Evolutionary conservation across 305 asterid genomes (phyloP).

Genomic region (Ilex paraguariensis): DNA sequence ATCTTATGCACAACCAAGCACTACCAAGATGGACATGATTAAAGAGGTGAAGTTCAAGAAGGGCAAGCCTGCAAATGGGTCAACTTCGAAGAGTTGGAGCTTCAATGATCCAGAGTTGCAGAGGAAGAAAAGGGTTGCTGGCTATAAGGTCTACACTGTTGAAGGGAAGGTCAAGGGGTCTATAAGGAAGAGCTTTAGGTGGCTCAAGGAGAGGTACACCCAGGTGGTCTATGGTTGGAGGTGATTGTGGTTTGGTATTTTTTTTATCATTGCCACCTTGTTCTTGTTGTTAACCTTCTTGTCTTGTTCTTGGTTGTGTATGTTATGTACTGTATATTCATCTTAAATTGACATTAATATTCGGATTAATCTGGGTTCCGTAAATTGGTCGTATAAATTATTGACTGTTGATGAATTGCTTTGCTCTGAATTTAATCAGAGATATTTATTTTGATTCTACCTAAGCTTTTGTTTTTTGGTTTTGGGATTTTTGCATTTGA

Average conservation of each 20-base stretch:
- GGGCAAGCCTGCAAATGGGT: constrained; percentile 48
- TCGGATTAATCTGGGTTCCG: no score
- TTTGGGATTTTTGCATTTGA: no score
- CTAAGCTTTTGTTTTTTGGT: no score
- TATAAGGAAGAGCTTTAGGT: constrained; percentile 61
- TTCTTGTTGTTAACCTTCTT: constrained; percentile 12
- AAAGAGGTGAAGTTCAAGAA: constrained; percentile 49
- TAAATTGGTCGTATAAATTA: no score
- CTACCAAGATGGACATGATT: constrained; percentile 29
- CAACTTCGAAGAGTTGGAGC: constrained; percentile 49
- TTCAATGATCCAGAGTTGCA: constrained; percentile 74
- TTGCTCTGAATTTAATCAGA: no score
- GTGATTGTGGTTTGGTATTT: constrained; percentile 15
- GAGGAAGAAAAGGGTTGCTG: constrained; percentile 87
- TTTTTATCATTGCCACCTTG: no score
- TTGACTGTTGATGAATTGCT: no score
- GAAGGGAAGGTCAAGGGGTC: constrained; percentile 90
- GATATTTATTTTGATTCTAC: no score
- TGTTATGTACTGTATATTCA: no score
- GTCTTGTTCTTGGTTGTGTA: not conserved
- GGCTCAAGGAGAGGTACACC: constrained; percentile 63
- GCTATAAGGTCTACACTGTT: constrained; percentile 71
- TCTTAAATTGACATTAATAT: no score
- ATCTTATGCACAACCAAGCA: constrained; percentile 25
- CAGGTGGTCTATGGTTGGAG: constrained; percentile 49